Evolutionary conservation across 768 basidiomycete genomes (phyloP).

Genomic region (Russula sp.): DNA sequence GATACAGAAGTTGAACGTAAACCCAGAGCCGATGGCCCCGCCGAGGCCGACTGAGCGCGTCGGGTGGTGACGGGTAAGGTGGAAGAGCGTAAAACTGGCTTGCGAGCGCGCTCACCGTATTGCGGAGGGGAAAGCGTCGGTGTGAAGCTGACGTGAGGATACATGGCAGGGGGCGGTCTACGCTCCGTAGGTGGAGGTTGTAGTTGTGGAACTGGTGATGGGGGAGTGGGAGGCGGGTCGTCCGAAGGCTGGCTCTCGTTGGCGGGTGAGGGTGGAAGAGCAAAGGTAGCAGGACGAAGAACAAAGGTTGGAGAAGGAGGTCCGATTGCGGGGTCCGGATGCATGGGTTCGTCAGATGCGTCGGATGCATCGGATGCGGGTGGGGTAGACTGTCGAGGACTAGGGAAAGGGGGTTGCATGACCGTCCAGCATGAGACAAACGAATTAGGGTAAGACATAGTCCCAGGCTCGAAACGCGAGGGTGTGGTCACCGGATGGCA

Average conservation of each 20-base stretch:
- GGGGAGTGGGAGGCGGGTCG: neutral
- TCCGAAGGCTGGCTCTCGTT: neutral
- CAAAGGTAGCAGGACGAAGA: constrained; percentile 7
- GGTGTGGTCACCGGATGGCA: neutral
- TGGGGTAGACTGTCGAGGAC: neutral
- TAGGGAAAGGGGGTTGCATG: neutral
- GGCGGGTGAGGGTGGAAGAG: neutral
- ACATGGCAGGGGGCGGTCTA: neutral
- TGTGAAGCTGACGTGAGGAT: constrained; percentile 3
- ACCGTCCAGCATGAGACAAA: neutral
- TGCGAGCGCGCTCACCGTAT: constrained; percentile 1
- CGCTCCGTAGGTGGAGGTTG: neutral
- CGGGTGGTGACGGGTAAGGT: neutral
- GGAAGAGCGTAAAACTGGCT: neutral
- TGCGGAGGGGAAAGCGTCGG: constrained; percentile 6
- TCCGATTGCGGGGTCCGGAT: neutral
- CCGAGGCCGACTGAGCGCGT: neutral
- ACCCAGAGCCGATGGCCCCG: neutral
- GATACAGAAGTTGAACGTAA: neutral
- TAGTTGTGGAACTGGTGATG: neutral
- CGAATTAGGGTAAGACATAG: neutral
- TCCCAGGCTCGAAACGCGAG: neutral
- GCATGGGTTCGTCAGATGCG: neutral
- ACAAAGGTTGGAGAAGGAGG: constrained; percentile 1
- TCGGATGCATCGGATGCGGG: neutral